phyloP scores from a whole-genome alignment of 169 alveolate species.

The Pseudocohnilembus persalinus region DNA sequence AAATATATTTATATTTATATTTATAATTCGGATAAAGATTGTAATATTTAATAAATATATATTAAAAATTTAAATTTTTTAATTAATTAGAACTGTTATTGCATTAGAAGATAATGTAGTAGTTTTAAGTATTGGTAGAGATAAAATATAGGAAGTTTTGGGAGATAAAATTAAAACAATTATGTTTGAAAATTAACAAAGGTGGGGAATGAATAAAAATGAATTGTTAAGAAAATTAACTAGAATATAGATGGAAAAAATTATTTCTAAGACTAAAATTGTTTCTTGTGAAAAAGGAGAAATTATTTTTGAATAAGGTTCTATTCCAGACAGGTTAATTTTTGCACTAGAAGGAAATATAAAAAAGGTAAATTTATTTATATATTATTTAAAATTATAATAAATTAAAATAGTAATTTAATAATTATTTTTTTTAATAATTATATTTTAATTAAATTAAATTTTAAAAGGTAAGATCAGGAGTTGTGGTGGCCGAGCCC shows the following conservation, averaged over 20 bases:
- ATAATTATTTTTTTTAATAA: no score
- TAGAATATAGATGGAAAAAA: constrained; percentile 27
- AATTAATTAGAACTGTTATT: constrained; percentile 28
- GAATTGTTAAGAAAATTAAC: constrained; percentile 27
- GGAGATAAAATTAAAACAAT: constrained; percentile 48
- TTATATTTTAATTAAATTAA: no score
- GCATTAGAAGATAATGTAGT: constrained; percentile 52
- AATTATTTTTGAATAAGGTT: constrained; percentile 11
- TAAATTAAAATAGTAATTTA: no score
- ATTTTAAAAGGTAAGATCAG: not conserved
- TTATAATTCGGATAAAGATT: no score
- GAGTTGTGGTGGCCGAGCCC: not conserved
- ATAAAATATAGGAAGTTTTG: constrained; percentile 32
- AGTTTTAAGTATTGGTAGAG: constrained; percentile 44
- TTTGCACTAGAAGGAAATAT: constrained; percentile 33
- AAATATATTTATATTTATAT: no score
- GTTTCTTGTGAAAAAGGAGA: constrained; percentile 25
- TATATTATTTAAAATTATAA: not conserved
- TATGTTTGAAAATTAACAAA: constrained; percentile 36
- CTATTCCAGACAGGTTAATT: constrained; percentile 5
- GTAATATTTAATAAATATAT: no score
- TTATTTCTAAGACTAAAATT: constrained; percentile 25
- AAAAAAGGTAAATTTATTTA: constrained; percentile 25
- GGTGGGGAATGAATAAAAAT: constrained; percentile 46
- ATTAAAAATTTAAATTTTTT: no score